These are phyloP conservation scores for Suillus paluster DNA, from an alignment of 768 basidiomycete species.

Conservation along the genomic window DNA sequence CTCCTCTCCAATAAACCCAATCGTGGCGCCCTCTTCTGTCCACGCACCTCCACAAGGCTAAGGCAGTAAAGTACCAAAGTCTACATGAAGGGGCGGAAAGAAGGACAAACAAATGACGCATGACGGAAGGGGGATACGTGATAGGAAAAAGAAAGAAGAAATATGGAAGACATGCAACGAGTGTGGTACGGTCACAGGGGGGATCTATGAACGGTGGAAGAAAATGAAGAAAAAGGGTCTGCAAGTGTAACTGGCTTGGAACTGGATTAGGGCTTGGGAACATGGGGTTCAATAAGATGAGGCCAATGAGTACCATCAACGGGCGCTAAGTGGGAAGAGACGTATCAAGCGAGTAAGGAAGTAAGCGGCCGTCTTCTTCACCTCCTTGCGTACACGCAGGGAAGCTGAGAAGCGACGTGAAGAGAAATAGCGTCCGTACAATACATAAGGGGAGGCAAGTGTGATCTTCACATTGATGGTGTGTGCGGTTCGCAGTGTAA, in stretches of 20 bases:
- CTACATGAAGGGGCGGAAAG: conserved; percentile 58
- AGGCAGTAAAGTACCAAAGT: conserved; percentile 19
- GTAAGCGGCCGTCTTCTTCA: conserved; percentile 33
- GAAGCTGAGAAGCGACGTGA: conserved; percentile 44
- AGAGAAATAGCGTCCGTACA: conserved; percentile 81
- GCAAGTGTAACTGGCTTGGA: conserved; percentile 26
- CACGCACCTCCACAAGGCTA: conserved; percentile 56
- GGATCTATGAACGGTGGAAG: conserved; percentile 22
- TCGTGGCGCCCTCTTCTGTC: conserved; percentile 76
- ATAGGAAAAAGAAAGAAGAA: conserved; percentile 25
- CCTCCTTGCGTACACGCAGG: conserved; percentile 17
- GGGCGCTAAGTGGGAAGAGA: conserved; percentile 37
- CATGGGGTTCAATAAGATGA: conserved; percentile 29
- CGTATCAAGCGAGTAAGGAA: conserved; percentile 31
- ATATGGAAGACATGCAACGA: conserved; percentile 20
- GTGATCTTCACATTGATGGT: conserved; percentile 34
- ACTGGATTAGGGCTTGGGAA: conserved; percentile 20
- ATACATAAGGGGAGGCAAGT: conserved; percentile 47
- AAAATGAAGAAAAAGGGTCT: conserved; percentile 8
- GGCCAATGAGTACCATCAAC: conserved; percentile 33
- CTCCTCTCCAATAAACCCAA: conserved; percentile 21
- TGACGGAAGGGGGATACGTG: conserved; percentile 28
- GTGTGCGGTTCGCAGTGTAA: conserved; percentile 21
- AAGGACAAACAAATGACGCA: conserved; percentile 64
- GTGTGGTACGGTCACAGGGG: conserved; percentile 22